Evolutionary conservation across 164 flowering plant genomes (phyloP).

Genomic region (Saururus chinensis): DNA sequence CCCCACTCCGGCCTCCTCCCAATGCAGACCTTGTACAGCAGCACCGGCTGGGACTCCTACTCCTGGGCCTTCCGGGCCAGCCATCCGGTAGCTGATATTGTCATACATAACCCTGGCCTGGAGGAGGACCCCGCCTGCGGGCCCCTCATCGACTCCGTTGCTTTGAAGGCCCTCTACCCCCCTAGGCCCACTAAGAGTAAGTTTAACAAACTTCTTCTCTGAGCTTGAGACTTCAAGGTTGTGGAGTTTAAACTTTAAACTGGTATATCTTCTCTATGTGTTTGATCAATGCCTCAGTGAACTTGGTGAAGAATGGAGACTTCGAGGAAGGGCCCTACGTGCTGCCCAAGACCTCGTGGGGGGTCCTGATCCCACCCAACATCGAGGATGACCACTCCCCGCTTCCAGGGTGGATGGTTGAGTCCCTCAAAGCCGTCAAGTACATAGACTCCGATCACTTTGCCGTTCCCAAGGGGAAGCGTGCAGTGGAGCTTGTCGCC

Average conservation of each 20-base stretch:
- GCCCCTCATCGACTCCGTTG: conserved; percentile 78
- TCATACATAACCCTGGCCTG: conserved; percentile 68
- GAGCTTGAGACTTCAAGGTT: not conserved
- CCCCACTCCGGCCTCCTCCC: conserved; percentile 42
- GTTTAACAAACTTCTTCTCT: conserved; percentile 9
- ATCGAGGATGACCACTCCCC: conserved; percentile 77
- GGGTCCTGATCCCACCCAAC: conserved; percentile 72
- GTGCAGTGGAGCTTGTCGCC: conserved; percentile 68
- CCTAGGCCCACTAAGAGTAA: conserved; percentile 63
- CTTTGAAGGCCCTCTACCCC: conserved; percentile 49
- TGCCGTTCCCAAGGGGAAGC: conserved; percentile 50
- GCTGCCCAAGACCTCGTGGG: conserved; percentile 54
- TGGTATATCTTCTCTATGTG: not conserved
- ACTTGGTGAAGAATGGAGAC: conserved; percentile 63
- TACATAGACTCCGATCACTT: conserved; percentile 64
- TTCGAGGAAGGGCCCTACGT: conserved; percentile 85
- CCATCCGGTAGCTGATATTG: conserved; percentile 14
- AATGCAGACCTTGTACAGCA: conserved; percentile 60
- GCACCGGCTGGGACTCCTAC: conserved; percentile 57
- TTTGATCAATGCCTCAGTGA: conserved; percentile 24
- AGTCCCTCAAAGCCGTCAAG: conserved; percentile 76
- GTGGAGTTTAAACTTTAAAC: too few species aligned
- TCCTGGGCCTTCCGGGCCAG: conserved; percentile 47
- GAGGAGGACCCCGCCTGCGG: conserved; percentile 98
- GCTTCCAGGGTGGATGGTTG: conserved; percentile 71